Percentiles rank a stretch among this genome's conserved stretches.
These are phyloP conservation scores for Wickerhamiella cacticola DNA, from an alignment of 805 yeast genomes.

Conservation along the genomic window DNA sequence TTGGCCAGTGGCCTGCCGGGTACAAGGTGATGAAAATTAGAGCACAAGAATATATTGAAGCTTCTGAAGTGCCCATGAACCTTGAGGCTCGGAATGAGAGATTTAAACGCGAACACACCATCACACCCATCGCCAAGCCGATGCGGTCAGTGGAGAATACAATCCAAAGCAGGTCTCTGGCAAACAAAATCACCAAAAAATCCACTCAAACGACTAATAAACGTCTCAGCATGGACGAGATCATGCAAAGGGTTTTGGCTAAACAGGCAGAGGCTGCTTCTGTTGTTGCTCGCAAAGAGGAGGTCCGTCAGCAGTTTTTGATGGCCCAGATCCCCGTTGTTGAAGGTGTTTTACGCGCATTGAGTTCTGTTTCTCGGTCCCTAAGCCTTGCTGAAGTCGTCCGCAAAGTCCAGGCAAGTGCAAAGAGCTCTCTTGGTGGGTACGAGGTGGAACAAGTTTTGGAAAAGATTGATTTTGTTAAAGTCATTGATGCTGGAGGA, in stretches of 20 bases:
- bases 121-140: neutral
- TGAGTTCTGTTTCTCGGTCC: neutral
- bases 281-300: neutral
- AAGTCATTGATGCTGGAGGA: neutral
- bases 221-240: constrained; percentile 5
- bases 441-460: constrained; percentile 6
- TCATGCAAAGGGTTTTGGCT: neutral
- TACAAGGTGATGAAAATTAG: constrained; percentile 1
- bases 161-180: neutral
- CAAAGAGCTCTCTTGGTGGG: neutral
- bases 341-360: neutral
- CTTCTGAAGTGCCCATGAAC: neutral
- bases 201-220: neutral
- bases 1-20: constrained; percentile 43
- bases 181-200: neutral
- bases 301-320: neutral
- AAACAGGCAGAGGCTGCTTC: constrained; percentile 1
- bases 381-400: constrained; percentile 5
- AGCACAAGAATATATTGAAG: neutral
- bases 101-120: neutral
- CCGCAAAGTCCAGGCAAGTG: constrained; percentile 1
- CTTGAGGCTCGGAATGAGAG: neutral
- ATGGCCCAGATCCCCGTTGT: constrained; percentile 3
- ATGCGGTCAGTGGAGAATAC: neutral
- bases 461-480: neutral